A percentile compares a stretch with the other conserved stretches of the same genome.
phyloP scores from a whole-genome alignment of 805 yeast species.

The Ogataea pini region DNA sequence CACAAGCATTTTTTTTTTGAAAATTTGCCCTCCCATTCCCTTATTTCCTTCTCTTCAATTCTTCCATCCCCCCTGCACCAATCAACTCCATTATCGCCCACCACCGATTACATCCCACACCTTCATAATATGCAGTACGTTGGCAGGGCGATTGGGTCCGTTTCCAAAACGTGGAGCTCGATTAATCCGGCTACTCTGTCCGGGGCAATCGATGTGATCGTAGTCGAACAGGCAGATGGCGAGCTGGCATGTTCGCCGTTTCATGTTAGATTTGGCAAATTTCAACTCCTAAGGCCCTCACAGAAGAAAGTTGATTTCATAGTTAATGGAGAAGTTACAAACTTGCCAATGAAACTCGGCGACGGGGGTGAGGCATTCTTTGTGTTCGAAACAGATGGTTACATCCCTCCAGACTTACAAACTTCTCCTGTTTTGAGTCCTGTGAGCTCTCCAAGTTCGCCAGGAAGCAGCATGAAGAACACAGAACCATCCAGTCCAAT shows the following conservation, averaged over 20 bases:
- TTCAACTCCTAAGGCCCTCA: slow-evolving; percentile 88
- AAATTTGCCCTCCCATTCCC: slow-evolving; percentile 1
- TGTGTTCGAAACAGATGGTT: slow-evolving; percentile 81
- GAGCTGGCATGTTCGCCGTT: slow-evolving; percentile 83
- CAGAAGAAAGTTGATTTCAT: slow-evolving; percentile 90
- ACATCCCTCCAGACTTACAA: slow-evolving; percentile 74
- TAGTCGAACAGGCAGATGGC: slow-evolving; percentile 84
- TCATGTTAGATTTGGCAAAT: slow-evolving; percentile 94
- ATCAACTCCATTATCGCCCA: not conserved
- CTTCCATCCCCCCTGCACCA: not conserved
- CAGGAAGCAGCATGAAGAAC: slow-evolving; percentile 39
- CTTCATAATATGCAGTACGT: slow-evolving; percentile 81
- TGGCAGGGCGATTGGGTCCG: slow-evolving; percentile 92
- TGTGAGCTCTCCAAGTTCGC: slow-evolving; percentile 69
- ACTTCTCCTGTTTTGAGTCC: slow-evolving; percentile 85
- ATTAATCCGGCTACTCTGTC: slow-evolving; percentile 94
- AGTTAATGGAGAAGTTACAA: slow-evolving; percentile 79
- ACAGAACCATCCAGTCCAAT: slow-evolving; percentile 17
- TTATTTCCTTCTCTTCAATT: not conserved
- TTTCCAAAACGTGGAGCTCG: slow-evolving; percentile 96
- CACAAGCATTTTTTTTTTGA: not conserved
- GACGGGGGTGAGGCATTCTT: slow-evolving; percentile 98
- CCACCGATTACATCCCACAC: not conserved
- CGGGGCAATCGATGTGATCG: slow-evolving; percentile 97
- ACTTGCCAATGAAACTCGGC: slow-evolving; percentile 92